Conservation (phyloP, 139 green algal species). For the Chlamydomonas sphaeroides region DNA sequence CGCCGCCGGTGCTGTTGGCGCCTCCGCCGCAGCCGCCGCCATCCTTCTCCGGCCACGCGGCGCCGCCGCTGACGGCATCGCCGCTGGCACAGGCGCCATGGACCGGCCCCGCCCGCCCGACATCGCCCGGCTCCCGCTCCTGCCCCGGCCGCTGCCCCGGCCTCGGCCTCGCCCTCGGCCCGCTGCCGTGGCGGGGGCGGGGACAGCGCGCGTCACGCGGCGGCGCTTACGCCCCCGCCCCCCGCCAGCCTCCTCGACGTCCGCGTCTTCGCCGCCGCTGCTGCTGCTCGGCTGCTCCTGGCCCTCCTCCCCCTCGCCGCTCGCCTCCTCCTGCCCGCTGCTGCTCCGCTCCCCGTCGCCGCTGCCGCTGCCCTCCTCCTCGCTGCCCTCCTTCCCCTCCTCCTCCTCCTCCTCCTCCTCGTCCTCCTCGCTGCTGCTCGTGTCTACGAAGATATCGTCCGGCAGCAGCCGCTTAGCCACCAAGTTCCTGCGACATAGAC, state of each 20-base stretch:
- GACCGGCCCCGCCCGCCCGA: no score
- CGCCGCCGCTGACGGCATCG: no score
- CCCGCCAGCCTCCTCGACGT: neutral
- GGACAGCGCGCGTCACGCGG: no score
- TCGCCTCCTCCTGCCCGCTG: neutral
- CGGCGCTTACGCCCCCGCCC: neutral
- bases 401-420: conserved; percentile 28
- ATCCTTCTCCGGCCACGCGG: no score
- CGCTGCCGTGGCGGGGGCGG: no score
- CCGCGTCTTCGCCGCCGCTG: no score
- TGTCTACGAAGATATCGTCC: conserved; percentile 29
- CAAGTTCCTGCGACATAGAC: conserved; percentile 25
- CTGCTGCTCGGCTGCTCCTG: no score
- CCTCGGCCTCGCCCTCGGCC: no score
- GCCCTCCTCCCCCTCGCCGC: neutral
- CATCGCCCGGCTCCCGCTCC: neutral
- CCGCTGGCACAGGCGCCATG: no score
- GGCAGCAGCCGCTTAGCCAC: conserved; percentile 45
- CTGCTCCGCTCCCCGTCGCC: neutral
- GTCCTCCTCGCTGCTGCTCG: conserved; percentile 9
- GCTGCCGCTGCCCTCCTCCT: neutral
- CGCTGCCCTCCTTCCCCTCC: neutral
- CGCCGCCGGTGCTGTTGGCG: no score
- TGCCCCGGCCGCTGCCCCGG: neutral
- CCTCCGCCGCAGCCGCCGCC: no score